These are phyloP conservation scores for Myxozyma monticola DNA, from an alignment of 805 yeast species.

Conservation along the genomic window DNA sequence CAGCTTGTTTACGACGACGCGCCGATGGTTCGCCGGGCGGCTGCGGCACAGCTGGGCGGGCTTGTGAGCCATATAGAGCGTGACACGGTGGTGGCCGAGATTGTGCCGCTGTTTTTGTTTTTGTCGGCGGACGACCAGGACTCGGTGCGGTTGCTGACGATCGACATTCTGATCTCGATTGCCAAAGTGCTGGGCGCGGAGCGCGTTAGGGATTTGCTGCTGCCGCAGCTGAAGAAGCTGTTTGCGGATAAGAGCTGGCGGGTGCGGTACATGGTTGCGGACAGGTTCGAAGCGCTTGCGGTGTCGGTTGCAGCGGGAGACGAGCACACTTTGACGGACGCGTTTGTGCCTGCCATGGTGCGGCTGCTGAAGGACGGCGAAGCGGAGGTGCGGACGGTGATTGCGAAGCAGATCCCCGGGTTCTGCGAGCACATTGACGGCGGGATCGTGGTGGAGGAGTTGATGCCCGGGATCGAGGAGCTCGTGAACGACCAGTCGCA, in stretches of 20 bases:
- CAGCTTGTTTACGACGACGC: conserved; percentile 84
- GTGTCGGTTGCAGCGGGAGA: conserved; percentile 56
- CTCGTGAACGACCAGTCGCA: conserved; percentile 90
- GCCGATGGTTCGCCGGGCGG: conserved; percentile 96
- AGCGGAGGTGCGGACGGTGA: conserved; percentile 94
- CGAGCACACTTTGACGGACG: conserved; percentile 44
- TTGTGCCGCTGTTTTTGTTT: conserved; percentile 29
- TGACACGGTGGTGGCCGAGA: conserved; percentile 25
- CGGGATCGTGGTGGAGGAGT: conserved; percentile 59
- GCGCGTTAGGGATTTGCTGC: conserved; percentile 32
- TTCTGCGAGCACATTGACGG: conserved; percentile 41
- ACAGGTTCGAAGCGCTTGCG: conserved; percentile 76
- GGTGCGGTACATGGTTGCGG: conserved; percentile 98
- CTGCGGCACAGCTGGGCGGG: conserved; percentile 65
- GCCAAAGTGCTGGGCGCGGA: conserved; percentile 42
- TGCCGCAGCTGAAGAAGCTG: conserved; percentile 58
- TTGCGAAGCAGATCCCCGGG: conserved; percentile 83
- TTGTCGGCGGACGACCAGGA: conserved; percentile 82
- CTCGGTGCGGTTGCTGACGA: conserved; percentile 85
- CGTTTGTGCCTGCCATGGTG: conserved; percentile 69
- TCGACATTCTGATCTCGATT: conserved; percentile 83
- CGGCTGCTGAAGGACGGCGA: conserved; percentile 84
- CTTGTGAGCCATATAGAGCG: conserved; percentile 22
- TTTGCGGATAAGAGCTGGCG: conserved; percentile 95
- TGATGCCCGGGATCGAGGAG: conserved; percentile 80